phyloP scores from a whole-genome alignment of 768 basidiomycete species.

The Serendipita sp. region DNA sequence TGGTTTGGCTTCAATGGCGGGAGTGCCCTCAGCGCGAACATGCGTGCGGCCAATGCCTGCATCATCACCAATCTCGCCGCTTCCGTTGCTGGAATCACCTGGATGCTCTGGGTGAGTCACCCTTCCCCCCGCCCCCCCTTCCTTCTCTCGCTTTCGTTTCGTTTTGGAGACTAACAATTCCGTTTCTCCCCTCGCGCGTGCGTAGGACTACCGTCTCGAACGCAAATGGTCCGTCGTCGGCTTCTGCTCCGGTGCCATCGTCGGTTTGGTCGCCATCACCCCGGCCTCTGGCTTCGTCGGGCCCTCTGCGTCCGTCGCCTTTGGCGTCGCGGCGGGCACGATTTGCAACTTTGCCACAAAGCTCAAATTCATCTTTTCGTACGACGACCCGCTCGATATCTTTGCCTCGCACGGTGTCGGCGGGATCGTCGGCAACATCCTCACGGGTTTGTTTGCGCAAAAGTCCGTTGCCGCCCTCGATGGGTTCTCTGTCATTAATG shows the following conservation, averaged over 20 bases:
- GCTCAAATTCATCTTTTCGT: slow-evolving; percentile 66
- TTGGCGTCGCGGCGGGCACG: slow-evolving; percentile 72
- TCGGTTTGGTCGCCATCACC: slow-evolving; percentile 79
- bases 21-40: slow-evolving; percentile 73
- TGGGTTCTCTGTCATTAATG: slow-evolving; percentile 41
- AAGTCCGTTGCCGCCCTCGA: slow-evolving; percentile 65
- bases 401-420: slow-evolving; percentile 76
- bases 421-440: slow-evolving; percentile 63
- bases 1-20: slow-evolving; percentile 96
- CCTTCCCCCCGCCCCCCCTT: too few species aligned
- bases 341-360: slow-evolving; percentile 93
- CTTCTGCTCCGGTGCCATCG: slow-evolving; percentile 89
- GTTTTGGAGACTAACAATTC: background rate
- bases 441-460: slow-evolving; percentile 79
- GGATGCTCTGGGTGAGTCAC: slow-evolving; percentile 69
- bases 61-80: slow-evolving; percentile 91
- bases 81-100: slow-evolving; percentile 71
- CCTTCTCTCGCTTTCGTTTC: background rate
- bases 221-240: slow-evolving; percentile 87
- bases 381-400: slow-evolving; percentile 77
- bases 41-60: slow-evolving; percentile 76
- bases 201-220: slow-evolving; percentile 70
- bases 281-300: slow-evolving; percentile 76
- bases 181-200: slow-evolving; percentile 15
- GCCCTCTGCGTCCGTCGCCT: slow-evolving; percentile 65